Percentiles rank a stretch among this genome's conserved stretches.
These are phyloP conservation scores for Rhodocollybia butyracea DNA, from an alignment of 768 basidiomycete genomes.

Conservation along the genomic window DNA sequence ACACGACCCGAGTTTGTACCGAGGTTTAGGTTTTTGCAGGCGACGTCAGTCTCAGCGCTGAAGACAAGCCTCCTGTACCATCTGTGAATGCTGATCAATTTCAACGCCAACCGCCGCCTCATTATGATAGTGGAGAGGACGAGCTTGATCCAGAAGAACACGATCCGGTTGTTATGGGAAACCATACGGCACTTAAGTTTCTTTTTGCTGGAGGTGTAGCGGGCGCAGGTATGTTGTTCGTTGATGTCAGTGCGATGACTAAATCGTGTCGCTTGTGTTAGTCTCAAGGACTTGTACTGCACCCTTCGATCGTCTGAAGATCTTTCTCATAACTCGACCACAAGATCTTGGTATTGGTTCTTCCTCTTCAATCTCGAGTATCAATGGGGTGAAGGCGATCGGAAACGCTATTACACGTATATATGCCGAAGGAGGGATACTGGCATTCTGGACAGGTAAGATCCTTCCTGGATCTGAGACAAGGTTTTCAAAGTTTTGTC, in stretches of 20 bases:
- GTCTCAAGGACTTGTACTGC: constrained; percentile 97
- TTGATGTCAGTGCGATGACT: neutral
- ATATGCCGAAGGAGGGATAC: constrained; percentile 84
- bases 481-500: too few relatives aligned
- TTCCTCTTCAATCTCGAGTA: constrained; percentile 37
- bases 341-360: constrained; percentile 64
- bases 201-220: constrained; percentile 92
- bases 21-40: constrained; percentile 38
- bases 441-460: constrained; percentile 98
- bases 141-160: constrained; percentile 58
- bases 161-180: constrained; percentile 58
- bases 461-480: too few relatives aligned
- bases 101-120: constrained; percentile 11
- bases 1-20: neutral
- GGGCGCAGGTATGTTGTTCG: constrained; percentile 69
- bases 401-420: constrained; percentile 72
- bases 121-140: constrained; percentile 34
- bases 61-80: constrained; percentile 54
- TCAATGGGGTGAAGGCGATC: constrained; percentile 63
- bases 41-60: constrained; percentile 75
- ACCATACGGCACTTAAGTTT: constrained; percentile 79
- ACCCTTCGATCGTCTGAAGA: constrained; percentile 94
- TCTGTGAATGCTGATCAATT: neutral
- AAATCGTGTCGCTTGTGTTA: constrained; percentile 24
- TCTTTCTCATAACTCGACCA: constrained; percentile 91